Percentiles rank a stretch among this genome's conserved stretches.
phyloP scores from a whole-genome alignment of 169 alveolate species.

The Plasmodium gonderi region DNA sequence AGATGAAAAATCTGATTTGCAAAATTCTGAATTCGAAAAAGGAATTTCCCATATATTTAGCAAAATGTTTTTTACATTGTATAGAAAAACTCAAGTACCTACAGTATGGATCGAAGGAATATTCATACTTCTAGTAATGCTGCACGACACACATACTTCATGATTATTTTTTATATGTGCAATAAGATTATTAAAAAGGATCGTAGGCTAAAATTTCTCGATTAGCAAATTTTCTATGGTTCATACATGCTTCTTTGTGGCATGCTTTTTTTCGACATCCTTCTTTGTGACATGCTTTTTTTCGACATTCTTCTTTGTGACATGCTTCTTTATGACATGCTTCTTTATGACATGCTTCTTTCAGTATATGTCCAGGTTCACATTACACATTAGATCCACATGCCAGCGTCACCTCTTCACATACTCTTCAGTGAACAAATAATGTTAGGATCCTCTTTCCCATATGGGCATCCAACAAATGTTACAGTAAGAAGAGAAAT shows the following conservation, averaged over 20 bases:
- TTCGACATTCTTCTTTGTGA: too few species aligned
- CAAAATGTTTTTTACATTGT: neutral
- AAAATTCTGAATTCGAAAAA: neutral
- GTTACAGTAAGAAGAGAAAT: neutral
- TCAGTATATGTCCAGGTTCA: too few species aligned
- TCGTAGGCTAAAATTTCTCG: neutral
- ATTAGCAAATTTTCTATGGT: neutral
- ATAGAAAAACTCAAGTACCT: constrained; percentile 47
- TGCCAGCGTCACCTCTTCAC: neutral
- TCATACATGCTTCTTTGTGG: too few species aligned
- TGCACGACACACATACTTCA: neutral
- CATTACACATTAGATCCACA: neutral
- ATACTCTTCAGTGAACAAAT: neutral
- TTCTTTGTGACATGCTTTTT: too few species aligned
- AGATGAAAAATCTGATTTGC: neutral
- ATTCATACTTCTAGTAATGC: constrained; percentile 22
- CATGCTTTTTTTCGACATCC: too few species aligned
- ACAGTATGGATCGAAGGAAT: constrained; percentile 48
- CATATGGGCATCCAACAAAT: neutral
- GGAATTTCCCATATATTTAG: neutral
- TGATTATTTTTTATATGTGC: neutral
- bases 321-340: too few species aligned
- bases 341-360: too few species aligned
- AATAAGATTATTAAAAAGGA: neutral
- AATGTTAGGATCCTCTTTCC: neutral